Base-by-base conservation (phyloP, 768 basidiomycete genomes). In the Scleroderma citrinum region DNA sequence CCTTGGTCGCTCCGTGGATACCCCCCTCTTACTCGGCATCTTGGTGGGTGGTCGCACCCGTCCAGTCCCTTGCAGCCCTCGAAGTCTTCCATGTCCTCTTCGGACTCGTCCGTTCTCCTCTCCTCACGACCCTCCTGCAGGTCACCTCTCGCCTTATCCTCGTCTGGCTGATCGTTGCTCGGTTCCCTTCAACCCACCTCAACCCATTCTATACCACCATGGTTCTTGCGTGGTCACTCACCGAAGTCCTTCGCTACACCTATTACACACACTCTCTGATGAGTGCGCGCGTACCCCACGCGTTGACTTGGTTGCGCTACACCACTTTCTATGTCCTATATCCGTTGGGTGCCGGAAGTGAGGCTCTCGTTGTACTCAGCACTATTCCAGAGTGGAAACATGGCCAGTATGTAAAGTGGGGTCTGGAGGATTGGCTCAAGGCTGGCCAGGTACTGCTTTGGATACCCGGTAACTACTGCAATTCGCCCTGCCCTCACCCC, bases 241-340 rank as follows among this genome's bases (percentile, higher is more conserved):
- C 92, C 14, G 96, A 99, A 69, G 80, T 94, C 41, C 82, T 94
- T 49, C 89, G 96, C 26, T 98, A 98, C 69, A 63, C 80, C 8
- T 95, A 85, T 74, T 99, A 98, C 66, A 83, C 86, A 2, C 70
- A 75, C 59, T 74, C 71, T 37, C 76, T 95, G 5, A 53, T 88
- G 36, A 79, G 80, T 5, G 66, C 75, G 19, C 52, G 50, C 2
- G 29, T 66, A 14, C 78, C 89, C 12, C 56, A 77, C 5, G 85
- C 76, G 71, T 76, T 90, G 37, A 69, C 82, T 21, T 87, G 77
- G 72, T 65, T 86, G 37, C 91, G 95, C 47, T 99, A 98, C 76
- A 88, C 92, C 17, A 80, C 91, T 7, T 99, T 98, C 69, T 95
- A 87, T 67, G 52, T 92, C 41, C 78, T 97, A n/a, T 98, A 99